Percentiles rank a stretch among this genome's conserved stretches.
phyloP scores from a whole-genome alignment of 306 rosid genomes.

The Cicer pinnatifidum region DNA sequence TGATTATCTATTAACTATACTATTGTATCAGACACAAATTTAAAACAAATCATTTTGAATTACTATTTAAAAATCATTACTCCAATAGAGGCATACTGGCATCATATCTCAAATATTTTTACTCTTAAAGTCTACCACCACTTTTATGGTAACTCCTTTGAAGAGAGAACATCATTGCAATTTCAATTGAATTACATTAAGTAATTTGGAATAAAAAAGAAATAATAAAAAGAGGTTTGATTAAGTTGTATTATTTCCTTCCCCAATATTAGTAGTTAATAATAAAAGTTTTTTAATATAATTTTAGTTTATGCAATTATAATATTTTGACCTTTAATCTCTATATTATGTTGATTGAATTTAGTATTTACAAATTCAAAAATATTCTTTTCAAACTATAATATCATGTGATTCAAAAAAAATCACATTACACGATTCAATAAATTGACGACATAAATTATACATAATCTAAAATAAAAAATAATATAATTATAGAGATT shows the following conservation, averaged over 20 bases:
- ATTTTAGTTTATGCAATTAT: too few relatives aligned
- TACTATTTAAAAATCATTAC: neutral
- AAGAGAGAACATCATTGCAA: slow-evolving; percentile 4
- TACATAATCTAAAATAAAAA: too few relatives aligned
- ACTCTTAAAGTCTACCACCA: too few relatives aligned
- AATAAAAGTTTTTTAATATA: neutral
- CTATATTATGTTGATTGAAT: too few relatives aligned
- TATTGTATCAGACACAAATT: neutral
- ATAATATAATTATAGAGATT: too few relatives aligned
- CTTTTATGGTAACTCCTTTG: too few relatives aligned
- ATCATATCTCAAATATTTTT: neutral
- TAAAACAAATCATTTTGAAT: neutral
- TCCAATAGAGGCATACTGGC: neutral
- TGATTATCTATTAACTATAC: neutral
- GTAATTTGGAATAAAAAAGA: neutral
- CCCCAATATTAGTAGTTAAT: neutral
- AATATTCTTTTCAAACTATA: accelerated
- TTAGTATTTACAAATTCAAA: too few relatives aligned
- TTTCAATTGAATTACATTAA: neutral
- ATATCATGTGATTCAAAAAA: too few relatives aligned
- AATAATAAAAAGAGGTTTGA: neutral
- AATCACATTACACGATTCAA: too few relatives aligned
- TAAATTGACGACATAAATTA: too few relatives aligned
- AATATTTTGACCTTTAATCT: too few relatives aligned
- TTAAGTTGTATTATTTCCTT: neutral